These are phyloP conservation scores for Coemansia sp. DNA, from an alignment of 371 early-diverging fungal genomes.

Conservation along the genomic window DNA sequence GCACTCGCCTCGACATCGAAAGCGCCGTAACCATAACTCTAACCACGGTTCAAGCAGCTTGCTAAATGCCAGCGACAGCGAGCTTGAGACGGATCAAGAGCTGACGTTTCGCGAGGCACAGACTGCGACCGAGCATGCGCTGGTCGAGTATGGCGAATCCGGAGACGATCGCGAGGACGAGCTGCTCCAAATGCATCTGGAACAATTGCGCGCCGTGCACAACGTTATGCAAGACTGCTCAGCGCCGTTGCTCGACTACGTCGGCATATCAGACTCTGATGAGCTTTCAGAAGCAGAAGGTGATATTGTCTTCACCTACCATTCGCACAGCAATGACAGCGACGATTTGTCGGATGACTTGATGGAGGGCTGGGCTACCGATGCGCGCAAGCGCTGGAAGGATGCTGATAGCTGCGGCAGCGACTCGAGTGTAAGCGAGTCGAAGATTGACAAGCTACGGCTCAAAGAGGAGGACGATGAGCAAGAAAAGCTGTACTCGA, in stretches of 20 bases:
- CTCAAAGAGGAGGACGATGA: constrained; percentile 33
- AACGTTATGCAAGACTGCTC: constrained; percentile 41
- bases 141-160: constrained; percentile 12
- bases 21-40: neutral
- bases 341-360: constrained; percentile 33
- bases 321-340: constrained; percentile 8
- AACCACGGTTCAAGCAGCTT: neutral
- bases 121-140: constrained; percentile 35
- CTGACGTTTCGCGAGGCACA: constrained; percentile 44
- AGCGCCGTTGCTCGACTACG: constrained; percentile 24
- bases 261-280: constrained; percentile 7
- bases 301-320: constrained; percentile 39
- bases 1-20: neutral
- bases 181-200: constrained; percentile 48
- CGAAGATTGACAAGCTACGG: constrained; percentile 29
- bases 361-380: constrained; percentile 41
- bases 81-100: constrained; percentile 38
- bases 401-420: constrained; percentile 17
- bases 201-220: constrained; percentile 51
- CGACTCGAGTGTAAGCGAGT: constrained; percentile 35
- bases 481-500: constrained; percentile 36
- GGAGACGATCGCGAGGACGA: constrained; percentile 47
- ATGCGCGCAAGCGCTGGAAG: constrained; percentile 31
- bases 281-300: constrained; percentile 14
- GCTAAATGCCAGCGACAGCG: constrained; percentile 14